Evolutionary conservation across 1,284 basidiomycete genomes (phyloP).

Genomic region (Ceratobasidium sp.): DNA sequence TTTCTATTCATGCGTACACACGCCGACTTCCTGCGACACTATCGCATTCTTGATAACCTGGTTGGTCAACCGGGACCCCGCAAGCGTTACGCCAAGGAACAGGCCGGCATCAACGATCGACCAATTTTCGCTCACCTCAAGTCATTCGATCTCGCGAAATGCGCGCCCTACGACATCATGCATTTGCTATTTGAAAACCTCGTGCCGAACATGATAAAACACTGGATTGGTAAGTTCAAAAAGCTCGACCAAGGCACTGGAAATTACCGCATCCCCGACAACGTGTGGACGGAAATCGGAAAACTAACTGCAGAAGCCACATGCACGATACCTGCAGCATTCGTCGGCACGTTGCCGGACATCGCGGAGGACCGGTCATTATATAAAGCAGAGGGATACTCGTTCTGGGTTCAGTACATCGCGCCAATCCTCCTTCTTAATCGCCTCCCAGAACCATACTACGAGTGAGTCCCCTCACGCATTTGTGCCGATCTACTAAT

Average conservation of each 20-base stretch:
- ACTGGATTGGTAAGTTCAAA: no score
- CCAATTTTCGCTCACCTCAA: no score
- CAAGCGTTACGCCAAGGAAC: no score
- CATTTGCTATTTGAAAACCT: no score
- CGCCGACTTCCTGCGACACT: no score
- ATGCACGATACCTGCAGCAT: constrained; percentile 56
- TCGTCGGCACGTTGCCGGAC: constrained; percentile 54
- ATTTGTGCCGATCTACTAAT: neutral
- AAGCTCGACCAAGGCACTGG: neutral
- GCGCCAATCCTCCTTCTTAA: constrained; percentile 53
- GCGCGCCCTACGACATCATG: constrained; percentile 11
- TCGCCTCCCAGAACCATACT: constrained; percentile 53
- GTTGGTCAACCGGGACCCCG: no score
- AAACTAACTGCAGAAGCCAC: constrained; percentile 52
- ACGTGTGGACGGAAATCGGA: constrained; percentile 56
- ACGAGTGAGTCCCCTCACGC: constrained; percentile 52
- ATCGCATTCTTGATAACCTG: no score
- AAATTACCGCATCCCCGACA: constrained; percentile 48
- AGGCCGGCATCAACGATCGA: no score
- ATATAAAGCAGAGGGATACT: constrained; percentile 58
- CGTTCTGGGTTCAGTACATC: constrained; percentile 58
- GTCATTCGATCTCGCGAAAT: no score
- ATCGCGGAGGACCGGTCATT: constrained; percentile 50
- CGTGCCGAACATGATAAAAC: no score
- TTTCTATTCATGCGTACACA: no score